Evolutionary conservation across 805 yeast genomes (phyloP).

Genomic region (Zygoascus bituminiphila): DNA sequence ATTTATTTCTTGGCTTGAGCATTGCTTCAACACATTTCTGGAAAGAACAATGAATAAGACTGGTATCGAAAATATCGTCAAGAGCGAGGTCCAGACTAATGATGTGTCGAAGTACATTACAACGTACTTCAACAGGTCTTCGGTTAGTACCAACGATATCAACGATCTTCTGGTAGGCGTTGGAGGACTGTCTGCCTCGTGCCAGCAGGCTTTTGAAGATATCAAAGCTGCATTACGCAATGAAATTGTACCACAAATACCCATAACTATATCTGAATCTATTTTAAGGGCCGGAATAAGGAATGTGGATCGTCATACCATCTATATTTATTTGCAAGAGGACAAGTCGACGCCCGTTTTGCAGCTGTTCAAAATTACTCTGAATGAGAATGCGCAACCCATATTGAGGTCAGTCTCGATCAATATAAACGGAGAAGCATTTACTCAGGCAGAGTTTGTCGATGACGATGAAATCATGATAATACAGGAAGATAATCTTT

Average conservation of each 20-base stretch:
- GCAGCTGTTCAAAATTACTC: neutral
- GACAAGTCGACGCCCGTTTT: neutral
- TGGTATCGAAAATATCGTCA: constrained; percentile 2
- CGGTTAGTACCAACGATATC: neutral
- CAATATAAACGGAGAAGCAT: neutral
- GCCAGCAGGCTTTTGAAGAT: constrained; percentile 5
- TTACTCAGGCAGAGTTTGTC: constrained; percentile 10
- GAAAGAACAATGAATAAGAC: constrained; percentile 8
- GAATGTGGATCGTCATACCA: neutral
- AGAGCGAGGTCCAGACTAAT: constrained; percentile 11
- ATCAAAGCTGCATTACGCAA: constrained; percentile 4
- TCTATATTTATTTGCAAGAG: neutral
- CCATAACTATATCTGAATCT: neutral
- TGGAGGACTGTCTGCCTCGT: neutral
- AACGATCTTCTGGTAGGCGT: neutral
- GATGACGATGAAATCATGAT: constrained; percentile 8
- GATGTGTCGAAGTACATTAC: constrained; percentile 15
- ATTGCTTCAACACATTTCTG: constrained; percentile 13
- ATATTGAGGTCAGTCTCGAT: neutral
- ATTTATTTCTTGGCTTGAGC: constrained; percentile 18
- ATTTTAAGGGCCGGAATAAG: neutral
- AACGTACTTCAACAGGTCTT: constrained; percentile 5
- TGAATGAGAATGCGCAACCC: neutral
- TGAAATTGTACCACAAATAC: neutral
- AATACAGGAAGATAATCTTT: constrained; percentile 3